Conservation (phyloP, 305 asterid genomes). For the Withania somnifera region DNA sequence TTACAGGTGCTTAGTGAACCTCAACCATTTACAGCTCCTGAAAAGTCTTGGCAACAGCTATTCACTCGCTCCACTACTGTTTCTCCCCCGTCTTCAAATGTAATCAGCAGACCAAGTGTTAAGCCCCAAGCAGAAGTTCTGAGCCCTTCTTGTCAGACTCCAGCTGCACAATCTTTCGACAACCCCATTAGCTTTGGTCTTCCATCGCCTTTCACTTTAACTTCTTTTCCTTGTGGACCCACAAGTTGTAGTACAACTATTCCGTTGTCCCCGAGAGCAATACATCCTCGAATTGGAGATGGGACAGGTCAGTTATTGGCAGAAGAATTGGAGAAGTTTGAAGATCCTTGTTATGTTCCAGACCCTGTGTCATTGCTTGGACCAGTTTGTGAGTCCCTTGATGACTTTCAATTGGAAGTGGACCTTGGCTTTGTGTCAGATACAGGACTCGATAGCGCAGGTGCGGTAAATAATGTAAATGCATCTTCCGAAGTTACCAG, state of each 20-base stretch:
- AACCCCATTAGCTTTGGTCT: constrained; percentile 57
- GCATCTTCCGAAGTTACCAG: constrained; percentile 46
- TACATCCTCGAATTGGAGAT: constrained; percentile 45
- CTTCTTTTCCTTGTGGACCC: constrained; percentile 48
- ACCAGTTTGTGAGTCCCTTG: constrained; percentile 93
- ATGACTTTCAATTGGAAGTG: constrained; percentile 51
- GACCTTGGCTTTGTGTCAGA: constrained; percentile 62
- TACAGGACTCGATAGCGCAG: constrained; percentile 39
- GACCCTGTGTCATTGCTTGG: constrained; percentile 89
- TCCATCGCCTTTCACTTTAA: constrained; percentile 45
- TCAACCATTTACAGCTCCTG: constrained; percentile 56
- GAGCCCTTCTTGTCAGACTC: constrained; percentile 38
- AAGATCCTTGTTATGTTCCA: constrained; percentile 93
- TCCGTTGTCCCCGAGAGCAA: constrained; percentile 40
- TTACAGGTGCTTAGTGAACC: constrained; percentile 65
- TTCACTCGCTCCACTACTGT: constrained; percentile 64
- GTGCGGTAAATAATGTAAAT: constrained; percentile 33
- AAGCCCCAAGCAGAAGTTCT: constrained; percentile 47
- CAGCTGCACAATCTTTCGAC: constrained; percentile 44
- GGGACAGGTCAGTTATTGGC: constrained; percentile 47
- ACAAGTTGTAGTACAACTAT: constrained; percentile 29
- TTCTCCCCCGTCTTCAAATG: constrained; percentile 50
- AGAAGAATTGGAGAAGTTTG: constrained; percentile 78
- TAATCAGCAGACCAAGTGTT: constrained; percentile 59
- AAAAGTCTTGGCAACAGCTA: constrained; percentile 93